These are phyloP conservation scores for Xylariaceae sp. DNA, from an alignment of 2,329 filamentous ascomycete species.

Conservation along the genomic window DNA sequence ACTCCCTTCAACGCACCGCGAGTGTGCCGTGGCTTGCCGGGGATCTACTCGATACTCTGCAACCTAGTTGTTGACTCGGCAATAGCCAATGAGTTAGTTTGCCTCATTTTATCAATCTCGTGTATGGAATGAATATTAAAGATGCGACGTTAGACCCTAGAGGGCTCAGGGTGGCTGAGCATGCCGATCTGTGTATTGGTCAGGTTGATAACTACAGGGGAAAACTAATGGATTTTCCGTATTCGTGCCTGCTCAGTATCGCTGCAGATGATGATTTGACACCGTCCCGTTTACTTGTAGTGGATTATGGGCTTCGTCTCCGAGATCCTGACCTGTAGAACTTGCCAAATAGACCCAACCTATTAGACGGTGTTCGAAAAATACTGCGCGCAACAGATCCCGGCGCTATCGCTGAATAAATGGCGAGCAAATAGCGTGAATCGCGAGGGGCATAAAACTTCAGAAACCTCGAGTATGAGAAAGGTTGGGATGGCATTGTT, in stretches of 20 bases:
- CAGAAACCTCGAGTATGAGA: background rate
- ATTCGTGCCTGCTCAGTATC: background rate
- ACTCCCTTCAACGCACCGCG: conserved; percentile 4
- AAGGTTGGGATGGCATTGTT: no score
- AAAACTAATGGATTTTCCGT: background rate
- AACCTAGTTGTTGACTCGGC: conserved; percentile 5
- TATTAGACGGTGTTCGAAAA: background rate
- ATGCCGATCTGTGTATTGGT: background rate
- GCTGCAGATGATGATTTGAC: background rate
- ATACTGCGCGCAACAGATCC: background rate
- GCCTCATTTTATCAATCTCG: background rate
- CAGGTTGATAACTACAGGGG: background rate
- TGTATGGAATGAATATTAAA: background rate
- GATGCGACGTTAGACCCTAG: background rate
- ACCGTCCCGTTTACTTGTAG: background rate
- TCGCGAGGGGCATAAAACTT: conserved; percentile 3
- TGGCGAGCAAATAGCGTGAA: background rate
- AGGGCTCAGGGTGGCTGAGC: background rate
- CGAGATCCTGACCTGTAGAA: background rate
- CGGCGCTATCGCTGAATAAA: background rate
- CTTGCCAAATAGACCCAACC: no score
- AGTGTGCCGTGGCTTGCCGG: conserved; percentile 8
- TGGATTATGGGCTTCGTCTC: background rate
- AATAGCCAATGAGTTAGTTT: conserved; percentile 2
- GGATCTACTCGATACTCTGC: conserved; percentile 2